Evolutionary conservation across 495 filamentous ascomycete genomes (phyloP).

Genomic region (Cairneyella variabilis): DNA sequence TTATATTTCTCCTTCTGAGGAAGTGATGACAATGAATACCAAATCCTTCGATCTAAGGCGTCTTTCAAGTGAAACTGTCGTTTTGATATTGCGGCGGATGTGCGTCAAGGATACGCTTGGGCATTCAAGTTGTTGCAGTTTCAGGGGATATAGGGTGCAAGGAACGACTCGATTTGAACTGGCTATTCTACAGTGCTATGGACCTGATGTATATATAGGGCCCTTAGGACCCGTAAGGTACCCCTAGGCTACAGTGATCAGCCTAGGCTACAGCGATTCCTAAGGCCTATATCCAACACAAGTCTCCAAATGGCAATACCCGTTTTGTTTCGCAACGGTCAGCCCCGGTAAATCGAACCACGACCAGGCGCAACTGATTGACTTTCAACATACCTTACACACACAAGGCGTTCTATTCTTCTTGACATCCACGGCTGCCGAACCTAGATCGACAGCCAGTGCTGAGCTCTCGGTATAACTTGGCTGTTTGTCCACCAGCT

Average conservation of each 20-base stretch:
- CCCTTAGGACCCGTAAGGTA: too few relatives aligned
- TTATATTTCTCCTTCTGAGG: too few relatives aligned
- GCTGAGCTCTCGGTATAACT: neutral
- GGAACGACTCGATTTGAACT: too few relatives aligned
- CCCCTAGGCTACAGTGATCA: too few relatives aligned
- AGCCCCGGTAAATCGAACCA: neutral
- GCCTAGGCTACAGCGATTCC: too few relatives aligned
- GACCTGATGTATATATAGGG: too few relatives aligned
- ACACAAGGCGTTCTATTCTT: neutral
- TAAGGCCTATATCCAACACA: too few relatives aligned
- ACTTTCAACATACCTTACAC: neutral
- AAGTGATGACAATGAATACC: too few relatives aligned
- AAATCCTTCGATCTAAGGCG: neutral
- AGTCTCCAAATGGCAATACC: neutral
- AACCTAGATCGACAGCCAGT: neutral
- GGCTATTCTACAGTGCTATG: too few relatives aligned
- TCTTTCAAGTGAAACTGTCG: neutral
- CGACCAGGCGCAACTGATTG: too few relatives aligned
- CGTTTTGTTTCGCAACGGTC: neutral
- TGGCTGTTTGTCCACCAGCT: neutral
- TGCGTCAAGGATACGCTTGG: conserved; percentile 1
- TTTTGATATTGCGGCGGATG: neutral
- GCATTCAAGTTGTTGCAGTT: too few relatives aligned
- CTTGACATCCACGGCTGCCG: neutral
- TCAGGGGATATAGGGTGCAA: too few relatives aligned